Evolutionary conservation across 1,139 yeast species (phyloP).

Genomic region (Candida sanyaensis): DNA sequence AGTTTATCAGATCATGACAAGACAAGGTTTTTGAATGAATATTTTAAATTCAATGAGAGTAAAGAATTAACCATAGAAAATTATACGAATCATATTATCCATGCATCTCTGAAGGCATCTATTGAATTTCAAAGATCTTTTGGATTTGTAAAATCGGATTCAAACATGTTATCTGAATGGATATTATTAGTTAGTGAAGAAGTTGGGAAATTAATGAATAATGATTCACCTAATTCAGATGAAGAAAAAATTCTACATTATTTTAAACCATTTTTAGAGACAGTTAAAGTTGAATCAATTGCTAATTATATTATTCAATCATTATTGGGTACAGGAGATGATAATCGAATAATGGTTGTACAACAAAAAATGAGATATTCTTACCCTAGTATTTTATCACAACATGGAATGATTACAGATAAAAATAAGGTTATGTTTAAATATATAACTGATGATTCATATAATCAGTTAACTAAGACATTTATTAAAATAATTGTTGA

Average conservation of each 20-base stretch:
- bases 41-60: conserved; percentile 22
- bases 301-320: conserved; percentile 6
- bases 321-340: conserved; percentile 5
- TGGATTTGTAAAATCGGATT: not conserved
- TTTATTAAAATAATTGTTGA: conserved; percentile 23
- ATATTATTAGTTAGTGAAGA: not conserved
- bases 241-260: conserved; percentile 8
- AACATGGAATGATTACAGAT: not conserved
- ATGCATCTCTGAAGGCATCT: not conserved
- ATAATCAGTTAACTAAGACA: conserved; percentile 11
- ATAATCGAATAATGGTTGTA: conserved; percentile 1
- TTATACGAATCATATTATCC: conserved; percentile 11
- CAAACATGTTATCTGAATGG: conserved; percentile 8
- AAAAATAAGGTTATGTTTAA: conserved; percentile 3
- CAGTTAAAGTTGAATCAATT: conserved; percentile 7
- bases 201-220: conserved; percentile 17
- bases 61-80: conserved; percentile 31
- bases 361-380: conserved; percentile 5
- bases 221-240: conserved; percentile 6
- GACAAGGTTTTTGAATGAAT: conserved; percentile 24
- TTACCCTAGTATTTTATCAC: conserved; percentile 3
- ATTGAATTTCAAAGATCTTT: not conserved
- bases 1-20: conserved; percentile 5
- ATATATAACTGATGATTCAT: conserved; percentile 7
- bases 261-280: conserved; percentile 10